Evolutionary conservation across 129 eudicot genomes (phyloP), one percentile per base, ranked within the genome.

Genomic region (Pulicaria dysenterica): DNA sequence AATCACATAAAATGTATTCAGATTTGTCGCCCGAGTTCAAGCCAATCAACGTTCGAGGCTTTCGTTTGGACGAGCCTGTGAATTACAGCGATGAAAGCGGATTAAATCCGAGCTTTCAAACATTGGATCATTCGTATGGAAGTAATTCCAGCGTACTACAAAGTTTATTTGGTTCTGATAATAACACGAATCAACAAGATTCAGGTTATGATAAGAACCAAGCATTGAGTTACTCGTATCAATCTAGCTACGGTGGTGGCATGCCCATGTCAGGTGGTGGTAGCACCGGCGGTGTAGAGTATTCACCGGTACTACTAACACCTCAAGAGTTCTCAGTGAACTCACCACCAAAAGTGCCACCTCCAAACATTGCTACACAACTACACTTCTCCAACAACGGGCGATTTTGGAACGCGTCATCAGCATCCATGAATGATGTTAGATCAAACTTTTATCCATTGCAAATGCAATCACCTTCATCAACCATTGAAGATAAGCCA

Each of bases 391-490:
- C 82, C 17, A 78, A 78, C 65, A 87, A 82, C 69, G 83, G 89
- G 6, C 85, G 88, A 4, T 92, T 89, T 67, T 92, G 98, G 98
- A 87, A 87, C 58, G 93, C 91, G 3, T 78, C 96, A 0, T 74
- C 89, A 3, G 67, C 82, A 55, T 69, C 89, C 72, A 82, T 79
- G 76, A 75, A 74, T 8, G 88, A 88, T 42, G 89, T 64, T 59
- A 74, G 86, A 42, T 78, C 96, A 7, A 82, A 81, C 73, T 82
- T 87, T 72, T 85, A 89, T 45, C 85, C 97, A 12, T 77, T 82
- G 69, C 97, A 86, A 72, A 58, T 80, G 75, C 87, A 82, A 67
- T 48, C 82, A 50, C 70, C 89, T 48, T 70, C 82, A 70, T 78
- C 91, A 14, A 83, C 78, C 39, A 77, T 85, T 41, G 95, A 89